Conservation (phyloP, 2,329 filamentous ascomycete genomes). For the Orbilia javanica region DNA sequence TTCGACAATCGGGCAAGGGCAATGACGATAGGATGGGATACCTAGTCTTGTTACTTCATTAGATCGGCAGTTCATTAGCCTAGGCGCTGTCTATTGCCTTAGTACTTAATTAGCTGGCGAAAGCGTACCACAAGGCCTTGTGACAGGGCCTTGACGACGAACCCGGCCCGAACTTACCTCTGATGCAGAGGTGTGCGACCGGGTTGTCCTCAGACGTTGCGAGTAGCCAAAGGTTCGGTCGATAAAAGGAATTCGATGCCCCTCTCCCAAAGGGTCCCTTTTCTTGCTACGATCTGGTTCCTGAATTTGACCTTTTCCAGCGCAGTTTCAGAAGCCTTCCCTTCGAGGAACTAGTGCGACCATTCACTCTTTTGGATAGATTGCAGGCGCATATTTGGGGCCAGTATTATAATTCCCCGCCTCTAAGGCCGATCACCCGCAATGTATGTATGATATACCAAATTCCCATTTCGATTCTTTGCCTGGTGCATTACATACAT, state of each 20-base stretch:
- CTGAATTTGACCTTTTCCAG: constrained; percentile 42
- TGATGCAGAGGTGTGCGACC: constrained; percentile 27
- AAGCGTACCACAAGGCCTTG: constrained; percentile 48
- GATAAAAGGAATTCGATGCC: constrained; percentile 58
- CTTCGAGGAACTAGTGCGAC: constrained; percentile 37
- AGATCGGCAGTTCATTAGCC: constrained; percentile 55
- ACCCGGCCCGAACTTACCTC: constrained; percentile 55
- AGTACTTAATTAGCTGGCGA: constrained; percentile 56
- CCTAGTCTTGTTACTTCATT: constrained; percentile 42
- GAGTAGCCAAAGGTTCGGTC: constrained; percentile 17
- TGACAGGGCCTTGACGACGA: constrained; percentile 53
- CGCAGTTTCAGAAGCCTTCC: constrained; percentile 56
- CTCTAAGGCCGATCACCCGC: constrained; percentile 34
- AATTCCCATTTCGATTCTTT: constrained; percentile 40
- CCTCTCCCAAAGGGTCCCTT: constrained; percentile 49
- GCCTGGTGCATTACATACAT: constrained; percentile 15
- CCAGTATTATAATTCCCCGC: constrained; percentile 52
- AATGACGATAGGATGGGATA: constrained; percentile 51
- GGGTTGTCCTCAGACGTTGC: constrained; percentile 37
- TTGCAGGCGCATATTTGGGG: constrained; percentile 45
- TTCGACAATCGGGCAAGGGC: constrained; percentile 35
- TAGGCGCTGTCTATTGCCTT: constrained; percentile 45
- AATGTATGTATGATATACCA: constrained; percentile 39
- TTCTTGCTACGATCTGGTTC: constrained; percentile 56
- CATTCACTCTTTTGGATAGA: constrained; percentile 48